phyloP scores from a whole-genome alignment of 306 rosid genomes.

The Vigna nakashimae region DNA sequence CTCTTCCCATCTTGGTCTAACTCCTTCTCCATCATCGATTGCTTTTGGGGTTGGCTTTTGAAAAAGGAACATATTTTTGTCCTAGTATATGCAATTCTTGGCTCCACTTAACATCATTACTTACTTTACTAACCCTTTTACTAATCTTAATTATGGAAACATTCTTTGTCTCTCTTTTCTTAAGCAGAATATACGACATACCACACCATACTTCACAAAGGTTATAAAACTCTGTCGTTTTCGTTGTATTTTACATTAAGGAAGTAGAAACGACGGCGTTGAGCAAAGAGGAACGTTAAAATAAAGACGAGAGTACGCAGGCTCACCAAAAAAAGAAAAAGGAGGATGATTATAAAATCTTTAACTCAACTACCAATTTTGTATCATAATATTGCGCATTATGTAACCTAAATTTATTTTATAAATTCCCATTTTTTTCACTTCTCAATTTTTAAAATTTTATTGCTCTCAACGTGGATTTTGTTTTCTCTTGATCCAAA shows the following conservation, averaged over 20 bases:
- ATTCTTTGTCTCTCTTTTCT: conserved; percentile 17
- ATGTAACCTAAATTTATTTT: too few species aligned
- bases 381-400: too few species aligned
- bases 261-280: conserved; percentile 21
- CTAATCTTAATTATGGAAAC: conserved; percentile 33
- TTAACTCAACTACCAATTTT: background rate
- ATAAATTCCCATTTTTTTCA: too few species aligned
- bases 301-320: background rate
- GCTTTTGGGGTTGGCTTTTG: conserved; percentile 46
- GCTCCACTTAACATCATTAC: conserved; percentile 38
- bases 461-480: too few species aligned
- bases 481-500: too few species aligned
- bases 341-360: background rate
- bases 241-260: conserved; percentile 40
- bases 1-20: conserved; percentile 42
- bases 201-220: conserved; percentile 14
- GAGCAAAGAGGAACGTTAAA: background rate
- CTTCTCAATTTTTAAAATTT: too few species aligned
- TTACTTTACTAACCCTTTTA: conserved; percentile 29
- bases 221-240: conserved; percentile 21
- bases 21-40: conserved; percentile 49
- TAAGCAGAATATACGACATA: conserved; percentile 23
- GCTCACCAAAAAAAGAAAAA: background rate
- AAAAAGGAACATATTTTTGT: conserved; percentile 42
- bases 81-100: conserved; percentile 42